phyloP scores from a whole-genome alignment of 108 stramenopile species.

The Aurantiochytrium sp. region DNA sequence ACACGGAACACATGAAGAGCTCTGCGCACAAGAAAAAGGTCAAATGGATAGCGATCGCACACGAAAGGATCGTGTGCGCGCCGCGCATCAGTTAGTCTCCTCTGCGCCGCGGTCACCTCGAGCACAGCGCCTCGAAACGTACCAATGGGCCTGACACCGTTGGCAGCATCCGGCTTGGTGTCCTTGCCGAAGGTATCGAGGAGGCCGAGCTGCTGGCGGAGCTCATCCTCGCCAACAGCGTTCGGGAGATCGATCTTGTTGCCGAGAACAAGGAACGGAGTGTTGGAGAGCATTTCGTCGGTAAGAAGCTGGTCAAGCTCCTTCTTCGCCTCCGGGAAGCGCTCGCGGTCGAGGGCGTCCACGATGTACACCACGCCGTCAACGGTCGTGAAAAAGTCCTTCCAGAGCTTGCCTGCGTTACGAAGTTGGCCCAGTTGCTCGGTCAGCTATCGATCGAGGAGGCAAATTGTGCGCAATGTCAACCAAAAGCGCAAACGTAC shows the following conservation, averaged over 20 bases:
- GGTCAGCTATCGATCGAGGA: no score
- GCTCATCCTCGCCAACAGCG: conserved; percentile 91
- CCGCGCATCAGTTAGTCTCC: no score
- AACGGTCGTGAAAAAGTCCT: conserved; percentile 92
- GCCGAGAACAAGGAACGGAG: conserved; percentile 96
- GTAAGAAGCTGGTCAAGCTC: conserved; percentile 89
- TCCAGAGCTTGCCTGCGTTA: conserved; percentile 74
- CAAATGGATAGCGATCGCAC: no score
- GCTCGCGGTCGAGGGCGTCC: conserved; percentile 52
- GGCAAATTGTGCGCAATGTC: no score
- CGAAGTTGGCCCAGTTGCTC: no score
- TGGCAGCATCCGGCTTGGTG: conserved; percentile 72
- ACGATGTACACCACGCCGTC: conserved; percentile 95
- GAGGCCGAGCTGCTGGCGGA: conserved; percentile 90
- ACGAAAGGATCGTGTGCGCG: no score
- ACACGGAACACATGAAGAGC: conserved; percentile 15
- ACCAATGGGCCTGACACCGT: conserved; percentile 66
- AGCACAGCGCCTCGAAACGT: neutral
- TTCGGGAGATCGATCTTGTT: conserved; percentile 97
- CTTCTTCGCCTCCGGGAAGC: conserved; percentile 97
- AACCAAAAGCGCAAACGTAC: no score
- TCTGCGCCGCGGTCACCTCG: no score
- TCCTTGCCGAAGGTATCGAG: conserved; percentile 98
- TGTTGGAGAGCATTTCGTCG: conserved; percentile 72
- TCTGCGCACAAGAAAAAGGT: neutral